Percentiles rank a stretch among this genome's conserved stretches.
Conservation (phyloP, 352 stramenopile species). For the Phytophthora sansomeana region DNA sequence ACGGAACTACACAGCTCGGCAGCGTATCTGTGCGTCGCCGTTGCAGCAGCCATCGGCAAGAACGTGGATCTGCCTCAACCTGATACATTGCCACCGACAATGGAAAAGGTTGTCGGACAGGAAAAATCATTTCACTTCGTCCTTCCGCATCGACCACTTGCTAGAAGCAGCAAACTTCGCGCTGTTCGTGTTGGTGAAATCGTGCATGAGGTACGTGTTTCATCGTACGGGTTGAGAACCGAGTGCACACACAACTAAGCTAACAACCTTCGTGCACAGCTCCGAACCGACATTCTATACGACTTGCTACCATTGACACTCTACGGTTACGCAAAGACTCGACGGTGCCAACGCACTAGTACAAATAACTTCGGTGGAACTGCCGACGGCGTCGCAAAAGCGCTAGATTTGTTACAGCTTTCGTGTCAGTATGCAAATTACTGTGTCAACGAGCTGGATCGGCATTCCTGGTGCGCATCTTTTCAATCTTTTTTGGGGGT, state of each 20-base stretch:
- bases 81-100: background rate
- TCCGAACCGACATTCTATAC: constrained; percentile 40
- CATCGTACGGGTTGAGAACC: background rate
- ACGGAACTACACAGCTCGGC: constrained; percentile 10
- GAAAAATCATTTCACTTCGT: constrained; percentile 41
- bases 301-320: constrained; percentile 52
- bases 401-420: constrained; percentile 59
- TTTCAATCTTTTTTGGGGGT: background rate
- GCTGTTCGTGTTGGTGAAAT: constrained; percentile 44
- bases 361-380: background rate
- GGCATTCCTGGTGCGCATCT: constrained; percentile 39
- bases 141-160: constrained; percentile 30
- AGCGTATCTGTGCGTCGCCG: constrained; percentile 22
- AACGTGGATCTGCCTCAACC: background rate
- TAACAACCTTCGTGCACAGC: constrained; percentile 13
- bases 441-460: constrained; percentile 46
- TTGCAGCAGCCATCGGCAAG: constrained; percentile 4
- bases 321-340: constrained; percentile 19
- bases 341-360: background rate
- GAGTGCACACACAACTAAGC: too few relatives aligned
- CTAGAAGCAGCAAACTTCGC: constrained; percentile 29
- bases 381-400: constrained; percentile 25
- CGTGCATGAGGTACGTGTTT: constrained; percentile 41
- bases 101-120: background rate
- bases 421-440: constrained; percentile 72